A percentile compares a stretch with the other conserved stretches of the same genome.
Evolutionary conservation across 1,139 yeast species (phyloP).

Genomic region (Hyphopichia wangnamkhiaoensis): DNA sequence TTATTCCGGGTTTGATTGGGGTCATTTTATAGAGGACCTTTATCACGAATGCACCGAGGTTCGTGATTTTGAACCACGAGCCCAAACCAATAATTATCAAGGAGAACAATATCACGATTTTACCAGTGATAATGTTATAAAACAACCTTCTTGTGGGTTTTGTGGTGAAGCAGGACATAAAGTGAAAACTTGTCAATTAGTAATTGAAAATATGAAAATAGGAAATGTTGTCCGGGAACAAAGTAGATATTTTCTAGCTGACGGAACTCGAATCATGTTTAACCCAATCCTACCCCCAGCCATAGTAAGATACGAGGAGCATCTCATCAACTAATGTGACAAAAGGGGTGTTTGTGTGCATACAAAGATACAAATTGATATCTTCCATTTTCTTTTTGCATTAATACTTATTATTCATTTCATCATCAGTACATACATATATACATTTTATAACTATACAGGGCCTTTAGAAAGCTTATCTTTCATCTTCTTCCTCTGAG

Average conservation of each 20-base stretch:
- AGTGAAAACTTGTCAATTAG: neutral
- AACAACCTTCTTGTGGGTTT: constrained; percentile 3
- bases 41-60: neutral
- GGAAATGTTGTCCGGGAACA: neutral
- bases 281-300: constrained; percentile 3
- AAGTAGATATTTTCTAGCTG: neutral
- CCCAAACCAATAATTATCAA: neutral
- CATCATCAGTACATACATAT: no score
- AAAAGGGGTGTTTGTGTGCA: no score
- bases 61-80: neutral
- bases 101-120: no score
- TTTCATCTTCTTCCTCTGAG: neutral
- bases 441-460: no score
- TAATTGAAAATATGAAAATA: neutral
- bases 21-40: neutral
- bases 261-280: neutral
- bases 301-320: neutral
- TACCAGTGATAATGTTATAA: constrained; percentile 1
- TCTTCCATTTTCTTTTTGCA: no score
- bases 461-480: no score
- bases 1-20: constrained; percentile 1
- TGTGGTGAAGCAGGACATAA: neutral
- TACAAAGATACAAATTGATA: no score
- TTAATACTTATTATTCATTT: no score
- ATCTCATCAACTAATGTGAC: no score